These are phyloP conservation scores for Penicillium sp. DNA, from an alignment of 2,329 filamentous ascomycete species.

Conservation along the genomic window DNA sequence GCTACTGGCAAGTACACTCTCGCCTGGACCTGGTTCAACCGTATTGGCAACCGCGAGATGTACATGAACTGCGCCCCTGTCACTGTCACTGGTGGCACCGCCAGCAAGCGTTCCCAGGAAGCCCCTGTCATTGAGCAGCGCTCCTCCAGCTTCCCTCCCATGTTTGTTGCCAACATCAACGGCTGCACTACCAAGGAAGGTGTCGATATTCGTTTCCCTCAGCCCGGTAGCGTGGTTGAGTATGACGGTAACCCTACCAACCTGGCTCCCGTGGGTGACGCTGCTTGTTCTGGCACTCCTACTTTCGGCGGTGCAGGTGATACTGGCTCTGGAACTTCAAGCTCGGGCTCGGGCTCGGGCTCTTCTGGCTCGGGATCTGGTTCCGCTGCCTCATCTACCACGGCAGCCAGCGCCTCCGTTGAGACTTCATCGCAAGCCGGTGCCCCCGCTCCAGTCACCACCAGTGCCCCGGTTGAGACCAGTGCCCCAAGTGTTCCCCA, in stretches of 20 bases:
- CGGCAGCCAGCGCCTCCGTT: background rate
- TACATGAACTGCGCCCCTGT: conserved; percentile 96
- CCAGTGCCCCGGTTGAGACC: conserved; percentile 1
- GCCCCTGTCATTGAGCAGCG: conserved; percentile 56
- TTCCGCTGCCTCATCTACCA: conserved; percentile 13
- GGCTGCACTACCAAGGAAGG: conserved; percentile 62
- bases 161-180: conserved; percentile 77
- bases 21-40: conserved; percentile 96
- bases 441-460: background rate
- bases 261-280: conserved; percentile 40
- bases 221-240: conserved; percentile 67
- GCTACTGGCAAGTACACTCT: conserved; percentile 78
- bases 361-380: conserved; percentile 21
- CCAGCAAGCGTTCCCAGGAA: conserved; percentile 50
- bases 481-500: conserved; percentile 10
- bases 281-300: conserved; percentile 39
- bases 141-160: conserved; percentile 68
- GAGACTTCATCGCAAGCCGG: conserved; percentile 3
- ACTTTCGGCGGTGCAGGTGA: conserved; percentile 43
- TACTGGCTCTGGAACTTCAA: conserved; percentile 34
- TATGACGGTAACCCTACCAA: conserved; percentile 51
- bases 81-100: conserved; percentile 66
- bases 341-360: conserved; percentile 37
- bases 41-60: conserved; percentile 89
- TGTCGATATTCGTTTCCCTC: conserved; percentile 69